A percentile compares a stretch with the other conserved stretches of the same genome.
phyloP scores from a whole-genome alignment of 176 grass and related monocot genomes.

The Eragrostis curvula region DNA sequence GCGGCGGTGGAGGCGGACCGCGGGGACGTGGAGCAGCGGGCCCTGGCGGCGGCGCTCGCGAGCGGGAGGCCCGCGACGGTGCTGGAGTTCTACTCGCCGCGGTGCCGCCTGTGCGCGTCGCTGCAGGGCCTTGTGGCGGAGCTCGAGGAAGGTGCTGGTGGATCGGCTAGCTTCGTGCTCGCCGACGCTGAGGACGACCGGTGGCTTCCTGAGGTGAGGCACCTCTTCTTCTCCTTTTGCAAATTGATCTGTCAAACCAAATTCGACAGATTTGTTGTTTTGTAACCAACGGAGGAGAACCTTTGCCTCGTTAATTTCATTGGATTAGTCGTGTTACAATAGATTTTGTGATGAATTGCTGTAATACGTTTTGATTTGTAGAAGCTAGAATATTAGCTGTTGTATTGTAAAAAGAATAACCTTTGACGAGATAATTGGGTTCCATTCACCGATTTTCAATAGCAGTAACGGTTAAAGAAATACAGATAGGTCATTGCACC shows the following conservation, averaged over 20 bases:
- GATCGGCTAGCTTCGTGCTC: conserved; percentile 66
- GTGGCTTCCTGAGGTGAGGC: conserved; percentile 93
- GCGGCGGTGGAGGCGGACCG: conserved; percentile 33
- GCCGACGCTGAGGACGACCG: conserved; percentile 89
- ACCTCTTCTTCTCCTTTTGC: not conserved
- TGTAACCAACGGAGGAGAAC: not conserved
- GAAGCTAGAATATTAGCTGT: not conserved
- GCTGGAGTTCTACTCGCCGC: conserved; percentile 89
- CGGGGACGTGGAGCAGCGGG: conserved; percentile 78
- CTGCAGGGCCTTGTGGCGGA: conserved; percentile 68
- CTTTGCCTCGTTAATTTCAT: not conserved
- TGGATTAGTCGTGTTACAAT: not conserved
- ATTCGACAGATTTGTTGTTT: not conserved
- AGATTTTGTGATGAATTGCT: not conserved
- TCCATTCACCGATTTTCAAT: not conserved
- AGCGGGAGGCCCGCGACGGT: conserved; percentile 76
- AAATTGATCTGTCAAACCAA: not conserved
- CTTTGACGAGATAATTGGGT: not conserved
- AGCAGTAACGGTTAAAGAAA: not conserved
- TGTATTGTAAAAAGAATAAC: not conserved
- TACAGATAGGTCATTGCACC: not conserved
- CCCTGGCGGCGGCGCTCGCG: conserved; percentile 68
- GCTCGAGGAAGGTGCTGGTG: conserved; percentile 48
- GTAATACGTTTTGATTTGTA: not conserved
- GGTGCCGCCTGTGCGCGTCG: conserved; percentile 81